Conservation (phyloP, 2,329 filamentous ascomycete species). For the Aspergillus aculeatus region DNA sequence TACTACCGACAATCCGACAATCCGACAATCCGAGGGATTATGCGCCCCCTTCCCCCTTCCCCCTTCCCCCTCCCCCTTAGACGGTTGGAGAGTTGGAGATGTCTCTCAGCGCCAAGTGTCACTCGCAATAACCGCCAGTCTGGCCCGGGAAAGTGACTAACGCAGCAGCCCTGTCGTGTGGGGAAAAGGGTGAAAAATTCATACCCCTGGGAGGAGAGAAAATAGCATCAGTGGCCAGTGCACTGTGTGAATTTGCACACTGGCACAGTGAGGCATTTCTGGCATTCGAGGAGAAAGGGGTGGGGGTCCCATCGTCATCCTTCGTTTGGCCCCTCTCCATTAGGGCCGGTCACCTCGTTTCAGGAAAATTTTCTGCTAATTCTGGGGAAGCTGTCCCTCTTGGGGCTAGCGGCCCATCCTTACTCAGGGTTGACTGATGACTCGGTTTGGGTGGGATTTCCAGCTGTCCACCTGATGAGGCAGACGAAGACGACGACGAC, state of each 20-base stretch:
- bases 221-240: background rate
- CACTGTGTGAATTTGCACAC: background rate
- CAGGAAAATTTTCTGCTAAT: background rate
- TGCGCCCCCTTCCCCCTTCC: background rate
- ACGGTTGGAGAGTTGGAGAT: background rate
- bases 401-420: slow-evolving; percentile 1
- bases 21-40: background rate
- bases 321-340: background rate
- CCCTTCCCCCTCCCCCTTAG: too few species aligned
- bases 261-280: background rate
- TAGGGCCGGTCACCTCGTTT: background rate
- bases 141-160: background rate
- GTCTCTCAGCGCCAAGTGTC: background rate
- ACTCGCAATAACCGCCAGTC: background rate
- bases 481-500: too few species aligned
- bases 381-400: slow-evolving; percentile 12
- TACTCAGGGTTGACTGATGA: too few species aligned
- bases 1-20: background rate
- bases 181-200: background rate
- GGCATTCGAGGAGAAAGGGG: background rate
- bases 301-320: background rate
- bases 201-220: background rate
- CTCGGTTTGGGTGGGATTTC: background rate
- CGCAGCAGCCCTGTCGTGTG: background rate
- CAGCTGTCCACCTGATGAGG: background rate